phyloP scores from a whole-genome alignment of 1,284 basidiomycete genomes.

The Austroboletus niveus region DNA sequence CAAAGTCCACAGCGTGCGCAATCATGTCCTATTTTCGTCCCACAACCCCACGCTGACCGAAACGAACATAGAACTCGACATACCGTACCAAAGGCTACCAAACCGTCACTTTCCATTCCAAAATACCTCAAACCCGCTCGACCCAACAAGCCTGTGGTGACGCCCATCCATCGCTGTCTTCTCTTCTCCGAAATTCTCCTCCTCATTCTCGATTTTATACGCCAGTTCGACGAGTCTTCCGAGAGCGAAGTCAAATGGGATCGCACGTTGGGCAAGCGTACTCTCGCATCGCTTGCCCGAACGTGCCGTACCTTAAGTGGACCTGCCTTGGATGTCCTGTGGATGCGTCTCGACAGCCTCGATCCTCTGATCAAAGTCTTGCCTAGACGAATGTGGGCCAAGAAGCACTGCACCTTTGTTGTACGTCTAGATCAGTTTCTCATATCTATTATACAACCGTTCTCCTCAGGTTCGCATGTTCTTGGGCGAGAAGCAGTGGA shows the following conservation, averaged over 20 bases:
- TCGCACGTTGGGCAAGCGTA: slow-evolving; percentile 16
- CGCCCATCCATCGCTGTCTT: slow-evolving; percentile 22
- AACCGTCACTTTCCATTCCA: slow-evolving; percentile 1
- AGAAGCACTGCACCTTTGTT: slow-evolving; percentile 18
- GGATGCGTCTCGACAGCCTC: slow-evolving; percentile 26
- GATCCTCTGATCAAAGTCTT: slow-evolving; percentile 28
- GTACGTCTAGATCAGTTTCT: slow-evolving; percentile 7
- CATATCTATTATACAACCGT: not conserved
- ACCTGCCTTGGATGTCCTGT: slow-evolving; percentile 24
- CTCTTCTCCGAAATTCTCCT: slow-evolving; percentile 24
- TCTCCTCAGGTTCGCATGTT: slow-evolving; percentile 20
- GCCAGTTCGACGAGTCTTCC: slow-evolving; percentile 20
- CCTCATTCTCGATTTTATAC: slow-evolving; percentile 24
- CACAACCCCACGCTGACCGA: slow-evolving; percentile 3
- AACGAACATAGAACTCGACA: not conserved
- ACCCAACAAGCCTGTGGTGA: not conserved
- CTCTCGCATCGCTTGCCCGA: slow-evolving; percentile 24
- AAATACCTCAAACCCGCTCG: not conserved
- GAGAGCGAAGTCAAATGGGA: slow-evolving; percentile 19
- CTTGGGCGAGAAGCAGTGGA: slow-evolving; percentile 28
- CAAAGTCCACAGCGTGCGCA: slow-evolving; percentile 5
- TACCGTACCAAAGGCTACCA: not conserved
- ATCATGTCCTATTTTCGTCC: not conserved
- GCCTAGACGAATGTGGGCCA: slow-evolving; percentile 24
- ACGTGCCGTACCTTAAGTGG: slow-evolving; percentile 26